phyloP scores from a whole-genome alignment of 306 rosid species.

The Senna tora region DNA sequence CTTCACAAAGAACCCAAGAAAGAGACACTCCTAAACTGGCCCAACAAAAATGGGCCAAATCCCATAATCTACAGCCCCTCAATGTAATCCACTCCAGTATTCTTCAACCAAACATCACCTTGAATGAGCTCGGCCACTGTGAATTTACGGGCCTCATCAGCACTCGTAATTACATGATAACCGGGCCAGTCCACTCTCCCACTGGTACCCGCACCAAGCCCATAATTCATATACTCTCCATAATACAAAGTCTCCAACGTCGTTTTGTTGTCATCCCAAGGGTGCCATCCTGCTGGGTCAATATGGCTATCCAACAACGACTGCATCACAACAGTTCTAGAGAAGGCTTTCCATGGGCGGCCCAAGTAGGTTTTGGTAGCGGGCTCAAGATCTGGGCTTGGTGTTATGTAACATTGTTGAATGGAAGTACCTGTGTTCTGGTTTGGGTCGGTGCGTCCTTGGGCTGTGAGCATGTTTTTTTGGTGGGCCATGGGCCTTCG shows the following conservation, averaged over 20 bases:
- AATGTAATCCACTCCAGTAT: slow-evolving; percentile 54
- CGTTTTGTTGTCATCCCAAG: slow-evolving; percentile 49
- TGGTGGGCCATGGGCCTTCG: slow-evolving; percentile 52
- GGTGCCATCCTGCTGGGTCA: slow-evolving; percentile 70
- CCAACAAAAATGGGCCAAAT: too few species aligned
- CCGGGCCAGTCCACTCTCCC: slow-evolving; percentile 73
- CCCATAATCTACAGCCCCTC: slow-evolving; percentile 55
- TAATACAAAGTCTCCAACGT: slow-evolving; percentile 60
- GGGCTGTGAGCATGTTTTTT: slow-evolving; percentile 58
- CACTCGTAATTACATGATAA: slow-evolving; percentile 49
- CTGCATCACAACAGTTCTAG: slow-evolving; percentile 72
- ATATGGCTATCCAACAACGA: slow-evolving; percentile 50
- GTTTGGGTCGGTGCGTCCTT: slow-evolving; percentile 51
- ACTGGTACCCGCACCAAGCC: slow-evolving; percentile 63
- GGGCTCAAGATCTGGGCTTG: slow-evolving; percentile 60
- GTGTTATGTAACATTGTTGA: slow-evolving; percentile 39
- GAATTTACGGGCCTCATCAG: slow-evolving; percentile 52
- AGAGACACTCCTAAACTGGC: too few species aligned
- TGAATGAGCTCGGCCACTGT: slow-evolving; percentile 66
- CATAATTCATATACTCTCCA: slow-evolving; percentile 63
- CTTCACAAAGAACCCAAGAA: too few species aligned
- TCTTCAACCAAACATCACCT: slow-evolving; percentile 64
- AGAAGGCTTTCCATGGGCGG: slow-evolving; percentile 72
- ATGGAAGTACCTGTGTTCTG: slow-evolving; percentile 67
- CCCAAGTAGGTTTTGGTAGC: slow-evolving; percentile 49